phyloP scores from a whole-genome alignment of 1,284 basidiomycete species.

The Coriolopsis trogii region DNA sequence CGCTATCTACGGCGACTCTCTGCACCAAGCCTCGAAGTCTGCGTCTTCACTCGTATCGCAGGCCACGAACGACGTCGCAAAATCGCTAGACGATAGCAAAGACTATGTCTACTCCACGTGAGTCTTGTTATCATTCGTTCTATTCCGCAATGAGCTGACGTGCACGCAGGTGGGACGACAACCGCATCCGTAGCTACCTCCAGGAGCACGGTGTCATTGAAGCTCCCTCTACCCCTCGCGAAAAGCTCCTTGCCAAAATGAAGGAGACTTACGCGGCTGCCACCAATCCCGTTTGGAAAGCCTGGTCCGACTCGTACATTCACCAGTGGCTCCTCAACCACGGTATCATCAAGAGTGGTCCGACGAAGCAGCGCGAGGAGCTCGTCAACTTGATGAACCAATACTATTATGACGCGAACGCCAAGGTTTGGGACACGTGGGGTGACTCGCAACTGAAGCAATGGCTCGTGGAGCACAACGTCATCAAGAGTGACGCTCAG shows the following conservation, averaged over 20 bases:
- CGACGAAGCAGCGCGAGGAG: slow-evolving; percentile 69
- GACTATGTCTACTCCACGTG: slow-evolving; percentile 84
- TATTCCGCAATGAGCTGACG: not conserved
- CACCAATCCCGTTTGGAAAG: slow-evolving; percentile 71
- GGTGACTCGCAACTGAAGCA: slow-evolving; percentile 63
- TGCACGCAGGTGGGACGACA: slow-evolving; percentile 71
- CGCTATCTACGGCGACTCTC: slow-evolving; percentile 58
- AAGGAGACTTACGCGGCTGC: slow-evolving; percentile 67
- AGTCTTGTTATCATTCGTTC: slow-evolving; percentile 1
- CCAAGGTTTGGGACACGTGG: slow-evolving; percentile 75
- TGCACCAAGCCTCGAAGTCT: slow-evolving; percentile 50
- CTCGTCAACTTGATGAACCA: slow-evolving; percentile 72
- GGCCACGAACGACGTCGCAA: slow-evolving; percentile 57
- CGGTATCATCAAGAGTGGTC: slow-evolving; percentile 63
- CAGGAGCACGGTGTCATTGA: slow-evolving; percentile 76
- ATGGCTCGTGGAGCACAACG: slow-evolving; percentile 75
- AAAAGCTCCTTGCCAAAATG: slow-evolving; percentile 74
- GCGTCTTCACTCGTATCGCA: slow-evolving; percentile 37
- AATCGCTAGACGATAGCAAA: slow-evolving; percentile 70
- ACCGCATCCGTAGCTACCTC: slow-evolving; percentile 68
- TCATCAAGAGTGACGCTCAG: slow-evolving; percentile 74
- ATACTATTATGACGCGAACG: slow-evolving; percentile 69
- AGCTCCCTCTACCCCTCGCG: slow-evolving; percentile 55
- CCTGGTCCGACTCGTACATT: slow-evolving; percentile 86
- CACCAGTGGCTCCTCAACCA: slow-evolving; percentile 84